phyloP scores from a whole-genome alignment of 2,329 filamentous ascomycete genomes.

The Fusarium papillatum region DNA sequence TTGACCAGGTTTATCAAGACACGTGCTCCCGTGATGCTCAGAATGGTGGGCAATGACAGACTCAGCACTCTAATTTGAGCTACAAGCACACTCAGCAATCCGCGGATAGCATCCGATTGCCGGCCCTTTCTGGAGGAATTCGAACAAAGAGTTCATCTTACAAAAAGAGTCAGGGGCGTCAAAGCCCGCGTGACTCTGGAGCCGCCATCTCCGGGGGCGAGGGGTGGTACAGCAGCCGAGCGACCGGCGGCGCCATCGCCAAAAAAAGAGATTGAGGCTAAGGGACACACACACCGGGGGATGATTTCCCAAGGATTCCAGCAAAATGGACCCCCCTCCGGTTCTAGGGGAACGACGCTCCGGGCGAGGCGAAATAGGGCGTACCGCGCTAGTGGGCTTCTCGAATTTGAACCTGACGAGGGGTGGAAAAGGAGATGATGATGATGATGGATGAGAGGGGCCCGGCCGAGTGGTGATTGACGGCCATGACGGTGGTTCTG shows the following conservation, averaged over 20 bases:
- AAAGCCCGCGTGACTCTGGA: conserved; percentile 41
- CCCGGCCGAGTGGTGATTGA: background rate
- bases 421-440: conserved; percentile 12
- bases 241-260: conserved; percentile 17
- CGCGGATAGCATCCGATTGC: conserved; percentile 35
- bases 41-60: conserved; percentile 25
- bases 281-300: conserved; percentile 18
- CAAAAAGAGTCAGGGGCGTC: conserved; percentile 32
- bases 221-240: conserved; percentile 15
- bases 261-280: conserved; percentile 36
- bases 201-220: conserved; percentile 43
- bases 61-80: background rate
- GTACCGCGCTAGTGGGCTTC: conserved; percentile 36
- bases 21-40: conserved; percentile 31
- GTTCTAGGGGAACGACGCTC: conserved; percentile 9
- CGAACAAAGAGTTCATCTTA: conserved; percentile 31
- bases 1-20: conserved; percentile 23
- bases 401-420: conserved; percentile 42
- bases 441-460: conserved; percentile 1
- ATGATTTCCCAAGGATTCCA: conserved; percentile 24
- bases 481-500: background rate
- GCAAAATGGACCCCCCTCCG: conserved; percentile 2
- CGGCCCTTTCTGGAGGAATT: conserved; percentile 40
- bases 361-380: conserved; percentile 24
- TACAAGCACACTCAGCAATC: conserved; percentile 12